Base-by-base conservation (phyloP, 2,329 filamentous ascomycete genomes). In the Phialophora verrucosa region DNA sequence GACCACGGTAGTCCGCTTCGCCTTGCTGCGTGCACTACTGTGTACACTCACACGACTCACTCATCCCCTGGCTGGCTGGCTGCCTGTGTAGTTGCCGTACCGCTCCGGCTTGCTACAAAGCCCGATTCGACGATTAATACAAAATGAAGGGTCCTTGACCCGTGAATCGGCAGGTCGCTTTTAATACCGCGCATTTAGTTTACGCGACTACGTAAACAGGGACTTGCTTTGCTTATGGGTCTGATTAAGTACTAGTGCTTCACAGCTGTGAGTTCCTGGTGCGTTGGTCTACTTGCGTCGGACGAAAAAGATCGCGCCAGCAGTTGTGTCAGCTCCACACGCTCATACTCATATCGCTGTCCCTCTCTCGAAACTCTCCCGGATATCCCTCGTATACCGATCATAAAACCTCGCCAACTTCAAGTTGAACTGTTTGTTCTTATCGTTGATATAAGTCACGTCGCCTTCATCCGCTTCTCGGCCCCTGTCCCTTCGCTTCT, bases 381-480 rank as follows among this genome's bases (percentile, higher is more conserved):
- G 85, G 74, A 99, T 98, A 78, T 99, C 95, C 35, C 91, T 88
- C 54, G 95, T 99, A 79, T 99, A 99, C 83, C 97, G 96, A 82
- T 99, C 95, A 81, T 99, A 99, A 82, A 98, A 99, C 72, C 95
- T 85, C 62, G 90, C 85, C 78, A 99, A 83, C 83, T 99, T 98
- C 83, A 96, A 89, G 87, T 99, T 99, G 83, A 99, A 99, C 84
- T 97, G 93, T 85, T 98, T 98, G 85, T 99, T 99, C 90, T 99
- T 97, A 81, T 97, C 93, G 81, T 99, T 99, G 86, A 99, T 99
- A 80, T 97, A 98, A 7, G 94, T 98, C 74, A 98, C 91, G 79
- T 99, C 95, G 31, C 88, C 90, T 70, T 96, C 93, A 65, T 93
- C 92, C 69, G 89, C 90, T 76, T 89, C 87, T 12, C 87, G 87